Evolutionary conservation across 1,284 basidiomycete species (phyloP).

Genomic region (Mrakiaceae sp.): DNA sequence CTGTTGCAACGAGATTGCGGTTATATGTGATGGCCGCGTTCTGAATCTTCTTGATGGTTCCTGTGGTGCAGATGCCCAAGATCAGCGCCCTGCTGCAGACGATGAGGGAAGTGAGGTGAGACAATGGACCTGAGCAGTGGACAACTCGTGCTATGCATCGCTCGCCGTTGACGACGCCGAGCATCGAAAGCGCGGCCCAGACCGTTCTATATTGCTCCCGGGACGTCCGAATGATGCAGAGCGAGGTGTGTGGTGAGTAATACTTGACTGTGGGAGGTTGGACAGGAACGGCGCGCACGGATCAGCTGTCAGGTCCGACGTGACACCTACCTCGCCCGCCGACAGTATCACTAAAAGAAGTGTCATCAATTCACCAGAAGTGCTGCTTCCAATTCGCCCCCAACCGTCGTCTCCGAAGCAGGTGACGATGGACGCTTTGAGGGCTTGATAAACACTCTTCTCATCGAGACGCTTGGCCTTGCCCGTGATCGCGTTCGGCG

Average conservation of each 20-base stretch:
- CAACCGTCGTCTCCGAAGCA: slow-evolving; percentile 70
- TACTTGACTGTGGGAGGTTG: slow-evolving; percentile 53
- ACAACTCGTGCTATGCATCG: slow-evolving; percentile 55
- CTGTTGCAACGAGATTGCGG: slow-evolving; percentile 33
- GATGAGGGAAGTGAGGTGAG: not conserved
- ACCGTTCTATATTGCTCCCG: slow-evolving; percentile 59
- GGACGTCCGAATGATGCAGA: slow-evolving; percentile 65
- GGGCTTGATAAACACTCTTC: slow-evolving; percentile 49
- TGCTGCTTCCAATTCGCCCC: slow-evolving; percentile 57
- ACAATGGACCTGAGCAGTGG: slow-evolving; percentile 54
- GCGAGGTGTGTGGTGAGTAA: slow-evolving; percentile 59
- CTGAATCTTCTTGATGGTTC: slow-evolving; percentile 67
- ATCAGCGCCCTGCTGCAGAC: not conserved
- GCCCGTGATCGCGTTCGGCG: slow-evolving; percentile 14
- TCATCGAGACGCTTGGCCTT: slow-evolving; percentile 17
- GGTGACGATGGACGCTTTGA: slow-evolving; percentile 55
- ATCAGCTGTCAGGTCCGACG: too few species aligned
- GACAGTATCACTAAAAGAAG: too few species aligned
- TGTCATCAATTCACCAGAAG: slow-evolving; percentile 42
- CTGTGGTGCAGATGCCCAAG: slow-evolving; percentile 33
- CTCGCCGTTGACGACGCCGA: slow-evolving; percentile 48
- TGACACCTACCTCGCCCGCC: too few species aligned
- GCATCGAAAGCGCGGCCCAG: slow-evolving; percentile 57
- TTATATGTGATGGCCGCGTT: slow-evolving; percentile 60
- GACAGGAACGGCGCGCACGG: too few species aligned